A percentile compares a stretch with the other conserved stretches of the same genome.
These are phyloP conservation scores for Solanum ossicruentum DNA, from an alignment of 257 asterid species.

Conservation along the genomic window DNA sequence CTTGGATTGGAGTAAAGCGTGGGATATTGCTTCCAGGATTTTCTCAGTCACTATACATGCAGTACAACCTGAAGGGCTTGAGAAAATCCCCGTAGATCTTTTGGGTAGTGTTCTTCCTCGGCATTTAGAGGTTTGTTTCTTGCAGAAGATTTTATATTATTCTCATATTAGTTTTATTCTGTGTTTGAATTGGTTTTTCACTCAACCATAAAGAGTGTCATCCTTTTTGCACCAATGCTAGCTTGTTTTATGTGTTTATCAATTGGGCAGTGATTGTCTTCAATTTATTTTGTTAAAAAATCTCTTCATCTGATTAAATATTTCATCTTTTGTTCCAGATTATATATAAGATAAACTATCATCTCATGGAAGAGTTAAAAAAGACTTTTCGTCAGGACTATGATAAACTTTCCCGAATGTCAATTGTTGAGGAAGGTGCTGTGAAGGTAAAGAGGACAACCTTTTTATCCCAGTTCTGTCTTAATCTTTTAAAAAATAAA, in stretches of 20 bases:
- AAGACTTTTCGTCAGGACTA: conserved; percentile 32
- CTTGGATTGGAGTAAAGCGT: conserved; percentile 31
- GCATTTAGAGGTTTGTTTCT: conserved; percentile 26
- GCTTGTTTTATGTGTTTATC: neutral
- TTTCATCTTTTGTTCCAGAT: conserved; percentile 15
- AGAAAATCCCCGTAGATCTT: conserved; percentile 44
- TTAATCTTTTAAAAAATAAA: neutral
- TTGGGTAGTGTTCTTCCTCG: conserved; percentile 39
- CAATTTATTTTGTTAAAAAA: neutral
- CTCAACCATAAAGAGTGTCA: neutral
- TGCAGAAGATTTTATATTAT: neutral
- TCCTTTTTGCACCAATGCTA: neutral
- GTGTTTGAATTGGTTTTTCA: neutral
- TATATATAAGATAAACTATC: conserved; percentile 29
- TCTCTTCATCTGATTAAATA: neutral
- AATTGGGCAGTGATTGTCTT: neutral
- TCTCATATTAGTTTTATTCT: neutral
- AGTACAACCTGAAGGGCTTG: conserved; percentile 32
- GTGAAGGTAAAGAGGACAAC: conserved; percentile 22
- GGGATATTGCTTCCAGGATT: conserved; percentile 26
- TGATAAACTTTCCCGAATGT: conserved; percentile 27
- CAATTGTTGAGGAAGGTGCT: conserved; percentile 38
- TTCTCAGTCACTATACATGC: conserved; percentile 36
- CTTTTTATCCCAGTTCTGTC: neutral
- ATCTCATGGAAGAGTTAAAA: conserved; percentile 36